Evolutionary conservation across 768 basidiomycete species (phyloP).

Genomic region (Macrocybe gigantea): DNA sequence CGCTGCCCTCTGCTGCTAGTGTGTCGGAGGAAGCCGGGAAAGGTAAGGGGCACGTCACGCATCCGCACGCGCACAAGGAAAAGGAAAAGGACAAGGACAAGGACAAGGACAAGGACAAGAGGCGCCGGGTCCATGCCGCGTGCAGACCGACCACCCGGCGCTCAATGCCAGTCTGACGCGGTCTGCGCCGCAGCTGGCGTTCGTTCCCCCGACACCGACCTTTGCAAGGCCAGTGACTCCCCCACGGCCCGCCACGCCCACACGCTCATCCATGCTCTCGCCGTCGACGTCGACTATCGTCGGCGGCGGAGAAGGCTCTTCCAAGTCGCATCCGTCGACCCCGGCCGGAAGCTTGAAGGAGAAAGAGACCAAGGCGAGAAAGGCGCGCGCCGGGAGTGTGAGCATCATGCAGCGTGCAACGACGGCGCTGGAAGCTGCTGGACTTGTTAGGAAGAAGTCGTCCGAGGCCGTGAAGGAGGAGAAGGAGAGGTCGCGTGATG

Average conservation of each 20-base stretch:
- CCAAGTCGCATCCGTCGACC: slow-evolving; percentile 63
- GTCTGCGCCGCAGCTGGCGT: slow-evolving; percentile 55
- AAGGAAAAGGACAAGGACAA: background rate
- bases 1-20: slow-evolving; percentile 5
- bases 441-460: slow-evolving; percentile 79
- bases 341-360: slow-evolving; percentile 59
- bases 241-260: slow-evolving; percentile 40
- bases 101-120: slow-evolving; percentile 19
- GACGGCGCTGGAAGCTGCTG: slow-evolving; percentile 82
- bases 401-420: slow-evolving; percentile 96
- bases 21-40: too few relatives aligned
- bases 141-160: slow-evolving; percentile 39
- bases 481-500: slow-evolving; percentile 39
- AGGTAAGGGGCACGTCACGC: too few relatives aligned
- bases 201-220: slow-evolving; percentile 78
- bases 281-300: slow-evolving; percentile 45
- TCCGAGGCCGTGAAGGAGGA: slow-evolving; percentile 67
- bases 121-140: slow-evolving; percentile 26
- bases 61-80: too few relatives aligned
- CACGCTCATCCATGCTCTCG: slow-evolving; percentile 49
- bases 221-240: slow-evolving; percentile 45
- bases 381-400: slow-evolving; percentile 81
- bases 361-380: slow-evolving; percentile 56
- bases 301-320: slow-evolving; percentile 34
- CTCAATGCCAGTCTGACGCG: slow-evolving; percentile 23